Evolutionary conservation across 371 early-diverging fungal species (phyloP), one percentile per base, ranked within the genome.

Genomic region (Synchytrium microbalum): DNA sequence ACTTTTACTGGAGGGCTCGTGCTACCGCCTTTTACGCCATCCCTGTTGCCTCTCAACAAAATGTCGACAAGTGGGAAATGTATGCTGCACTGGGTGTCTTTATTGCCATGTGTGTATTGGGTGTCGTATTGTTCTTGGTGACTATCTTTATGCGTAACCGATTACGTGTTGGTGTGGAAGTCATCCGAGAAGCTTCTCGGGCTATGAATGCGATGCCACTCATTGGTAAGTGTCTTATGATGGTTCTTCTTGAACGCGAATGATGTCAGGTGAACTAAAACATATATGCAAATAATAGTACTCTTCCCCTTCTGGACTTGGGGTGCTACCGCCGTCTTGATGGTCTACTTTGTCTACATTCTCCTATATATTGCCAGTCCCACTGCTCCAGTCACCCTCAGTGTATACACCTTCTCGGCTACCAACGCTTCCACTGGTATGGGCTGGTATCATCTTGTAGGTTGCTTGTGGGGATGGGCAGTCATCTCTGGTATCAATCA

Each of bases 401-500:
- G 19, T 58, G 14, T 58, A 23, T 14, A 58, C 23, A 58, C 58
- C 14, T 19, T 14, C 54, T 58, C 23, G 54, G 14, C 14, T 14
- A 54, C 54, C 25, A 58, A 58, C 14, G 19, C 61, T 14, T 60
- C 58, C 5, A 25, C 60, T 24, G 60, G 67, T 58, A 26, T 71
- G 29, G 25, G 59, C 26, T 54, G 63, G 23, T 79, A 67, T 66
- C 76, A 78, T 61, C 19, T 75, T 25, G 73, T 77, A 62, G 83
- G 83, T 13, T 76, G 74, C 67, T 66, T 83, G 28, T 83, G 83
- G 83, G 59, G 38, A 14, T 67, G 65, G 60, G 63, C 63, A 58
- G 78, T 75, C 60, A 51, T 81, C 28, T 59, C 66, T 51, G 83
- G 71, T n/a, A 64, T 83, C 61, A 71, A 67, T 53, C 74, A 77